Percentiles rank a stretch among this genome's conserved stretches.
Evolutionary conservation across 805 yeast genomes (phyloP).

Genomic region (Metschnikowia picachoensis): DNA sequence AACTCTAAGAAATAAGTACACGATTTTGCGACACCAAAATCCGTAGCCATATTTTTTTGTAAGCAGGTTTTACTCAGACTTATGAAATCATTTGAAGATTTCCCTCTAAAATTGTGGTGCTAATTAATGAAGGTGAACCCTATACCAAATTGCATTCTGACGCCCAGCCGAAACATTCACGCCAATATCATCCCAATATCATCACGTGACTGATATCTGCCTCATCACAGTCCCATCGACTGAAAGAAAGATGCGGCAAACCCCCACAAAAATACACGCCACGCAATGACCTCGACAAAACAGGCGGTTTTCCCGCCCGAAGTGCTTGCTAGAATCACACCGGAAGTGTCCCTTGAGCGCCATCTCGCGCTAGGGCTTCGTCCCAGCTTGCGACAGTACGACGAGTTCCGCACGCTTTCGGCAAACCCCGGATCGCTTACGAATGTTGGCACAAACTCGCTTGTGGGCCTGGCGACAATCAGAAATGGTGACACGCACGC

Average conservation of each 20-base stretch:
- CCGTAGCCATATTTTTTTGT: too few relatives aligned
- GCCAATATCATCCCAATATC: neutral
- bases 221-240: neutral
- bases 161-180: neutral
- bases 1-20: too few relatives aligned
- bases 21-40: too few relatives aligned
- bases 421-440: conserved; percentile 34
- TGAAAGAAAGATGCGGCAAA: neutral
- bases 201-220: neutral
- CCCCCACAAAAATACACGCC: neutral
- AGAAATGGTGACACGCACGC: conserved; percentile 71
- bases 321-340: conserved; percentile 78
- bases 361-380: conserved; percentile 73
- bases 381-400: conserved; percentile 66
- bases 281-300: conserved; percentile 6
- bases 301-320: conserved; percentile 69
- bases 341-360: conserved; percentile 76
- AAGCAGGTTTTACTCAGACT: too few relatives aligned
- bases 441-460: conserved; percentile 30
- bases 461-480: conserved; percentile 65
- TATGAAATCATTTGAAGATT: too few relatives aligned
- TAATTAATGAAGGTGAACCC: too few relatives aligned
- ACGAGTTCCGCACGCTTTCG: conserved; percentile 63
- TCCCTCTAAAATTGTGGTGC: too few relatives aligned
- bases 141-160: too few relatives aligned